Evolutionary conservation across 2,329 filamentous ascomycete genomes (phyloP).

Genomic region (Botrytis tulipae): DNA sequence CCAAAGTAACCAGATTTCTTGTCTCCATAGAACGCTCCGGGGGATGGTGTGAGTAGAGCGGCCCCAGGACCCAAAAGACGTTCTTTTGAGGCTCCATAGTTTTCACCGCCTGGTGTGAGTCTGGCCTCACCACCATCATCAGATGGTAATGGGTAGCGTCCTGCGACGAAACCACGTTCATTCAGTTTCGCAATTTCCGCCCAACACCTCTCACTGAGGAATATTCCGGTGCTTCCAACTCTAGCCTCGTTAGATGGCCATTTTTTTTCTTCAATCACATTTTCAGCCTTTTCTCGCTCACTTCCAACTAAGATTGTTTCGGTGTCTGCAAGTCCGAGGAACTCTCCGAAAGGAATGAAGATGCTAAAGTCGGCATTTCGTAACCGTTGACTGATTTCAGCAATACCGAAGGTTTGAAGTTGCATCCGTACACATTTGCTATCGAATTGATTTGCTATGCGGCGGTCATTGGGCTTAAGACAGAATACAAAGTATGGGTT

Average conservation of each 20-base stretch:
- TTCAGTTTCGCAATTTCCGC: conserved; percentile 78
- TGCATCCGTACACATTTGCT: conserved; percentile 97
- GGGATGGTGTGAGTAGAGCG: conserved; percentile 50
- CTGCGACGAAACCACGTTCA: conserved; percentile 56
- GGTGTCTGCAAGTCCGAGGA: conserved; percentile 81
- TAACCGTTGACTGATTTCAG: conserved; percentile 91
- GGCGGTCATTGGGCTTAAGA: conserved; percentile 91
- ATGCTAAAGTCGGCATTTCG: conserved; percentile 93
- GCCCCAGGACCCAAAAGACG: conserved; percentile 49
- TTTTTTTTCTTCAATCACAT: conserved; percentile 85
- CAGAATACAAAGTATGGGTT: conserved; percentile 98
- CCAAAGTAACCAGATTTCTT: conserved; percentile 81
- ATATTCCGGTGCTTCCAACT: conserved; percentile 88
- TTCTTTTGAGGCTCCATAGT: conserved; percentile 63
- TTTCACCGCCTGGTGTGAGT: conserved; percentile 56
- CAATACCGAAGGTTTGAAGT: conserved; percentile 92
- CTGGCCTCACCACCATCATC: conserved; percentile 62
- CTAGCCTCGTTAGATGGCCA: conserved; percentile 92
- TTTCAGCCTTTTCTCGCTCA: conserved; percentile 86
- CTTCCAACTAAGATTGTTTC: conserved; percentile 86
- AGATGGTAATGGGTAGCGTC: conserved; percentile 54
- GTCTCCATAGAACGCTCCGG: conserved; percentile 67
- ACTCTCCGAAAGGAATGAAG: conserved; percentile 94
- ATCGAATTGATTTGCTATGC: conserved; percentile 98
- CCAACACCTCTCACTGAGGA: conserved; percentile 95